phyloP scores from a whole-genome alignment of 1,284 basidiomycete genomes.

The Porodaedalea pini region DNA sequence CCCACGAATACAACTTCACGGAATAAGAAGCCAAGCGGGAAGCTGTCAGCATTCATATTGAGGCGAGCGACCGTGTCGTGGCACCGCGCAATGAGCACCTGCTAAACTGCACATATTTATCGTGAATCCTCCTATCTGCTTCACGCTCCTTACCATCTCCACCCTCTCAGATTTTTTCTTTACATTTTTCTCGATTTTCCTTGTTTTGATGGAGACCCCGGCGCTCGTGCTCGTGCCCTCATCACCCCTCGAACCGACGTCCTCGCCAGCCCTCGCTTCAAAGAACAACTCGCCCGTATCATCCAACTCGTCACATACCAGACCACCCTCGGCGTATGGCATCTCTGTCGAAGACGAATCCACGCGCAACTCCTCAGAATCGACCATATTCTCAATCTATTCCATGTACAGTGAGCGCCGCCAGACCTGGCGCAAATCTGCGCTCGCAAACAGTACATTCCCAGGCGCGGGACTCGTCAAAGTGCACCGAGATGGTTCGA shows the following conservation, averaged over 20 bases:
- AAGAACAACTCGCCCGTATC: slow-evolving; percentile 27
- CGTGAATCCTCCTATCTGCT: too few species aligned
- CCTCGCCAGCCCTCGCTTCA: slow-evolving; percentile 26
- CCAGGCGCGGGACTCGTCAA: background rate
- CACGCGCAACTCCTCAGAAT: slow-evolving; percentile 47
- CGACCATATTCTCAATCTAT: slow-evolving; percentile 74
- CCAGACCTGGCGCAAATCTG: slow-evolving; percentile 18
- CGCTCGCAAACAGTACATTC: slow-evolving; percentile 15
- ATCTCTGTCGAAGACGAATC: slow-evolving; percentile 23
- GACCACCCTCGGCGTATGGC: slow-evolving; percentile 24
- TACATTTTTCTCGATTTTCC: background rate
- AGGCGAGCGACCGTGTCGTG: too few species aligned
- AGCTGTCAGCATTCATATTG: too few species aligned
- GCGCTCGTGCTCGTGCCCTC: slow-evolving; percentile 42
- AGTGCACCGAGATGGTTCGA: slow-evolving; percentile 1
- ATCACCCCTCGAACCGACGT: slow-evolving; percentile 33
- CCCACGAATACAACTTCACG: slow-evolving; percentile 1
- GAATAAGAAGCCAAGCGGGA: too few species aligned
- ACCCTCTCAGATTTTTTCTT: too few species aligned
- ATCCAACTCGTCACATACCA: slow-evolving; percentile 32
- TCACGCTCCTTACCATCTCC: too few species aligned
- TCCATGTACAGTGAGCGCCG: slow-evolving; percentile 64
- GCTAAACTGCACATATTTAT: background rate
- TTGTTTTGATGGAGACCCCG: slow-evolving; percentile 42
- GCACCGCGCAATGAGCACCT: too few species aligned